Conservation (phyloP, 768 basidiomycete species). For the Arthromyces matolae region DNA sequence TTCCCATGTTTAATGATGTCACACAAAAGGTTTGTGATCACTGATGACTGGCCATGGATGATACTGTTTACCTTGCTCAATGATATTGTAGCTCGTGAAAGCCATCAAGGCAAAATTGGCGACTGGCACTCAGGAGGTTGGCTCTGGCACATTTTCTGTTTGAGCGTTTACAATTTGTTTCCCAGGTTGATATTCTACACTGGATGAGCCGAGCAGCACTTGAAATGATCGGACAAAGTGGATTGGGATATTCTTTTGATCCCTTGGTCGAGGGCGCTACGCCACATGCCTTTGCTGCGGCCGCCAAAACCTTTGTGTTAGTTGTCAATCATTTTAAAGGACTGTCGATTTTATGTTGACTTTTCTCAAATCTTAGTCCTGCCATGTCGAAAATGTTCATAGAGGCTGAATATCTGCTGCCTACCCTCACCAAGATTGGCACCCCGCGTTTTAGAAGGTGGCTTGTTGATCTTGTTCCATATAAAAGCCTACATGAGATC, state of each 20-base stretch:
- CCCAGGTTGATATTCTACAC: constrained; percentile 14
- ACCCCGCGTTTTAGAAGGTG: constrained; percentile 13
- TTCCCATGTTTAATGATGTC: constrained; percentile 12
- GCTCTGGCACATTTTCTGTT: constrained; percentile 1
- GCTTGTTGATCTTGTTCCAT: constrained; percentile 10
- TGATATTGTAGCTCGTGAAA: constrained; percentile 1
- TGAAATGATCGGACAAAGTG: constrained; percentile 15
- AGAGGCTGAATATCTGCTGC: neutral
- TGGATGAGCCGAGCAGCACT: constrained; percentile 15
- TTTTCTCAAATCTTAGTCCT: neutral
- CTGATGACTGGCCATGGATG: neutral
- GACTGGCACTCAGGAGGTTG: constrained; percentile 10
- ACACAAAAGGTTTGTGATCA: constrained; percentile 10
- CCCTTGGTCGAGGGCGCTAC: constrained; percentile 4
- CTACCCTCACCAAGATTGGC: constrained; percentile 10
- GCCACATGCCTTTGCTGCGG: constrained; percentile 7
- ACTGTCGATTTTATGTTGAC: neutral
- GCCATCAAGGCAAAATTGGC: constrained; percentile 1
- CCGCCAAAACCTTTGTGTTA: constrained; percentile 7
- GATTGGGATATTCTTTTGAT: constrained; percentile 17
- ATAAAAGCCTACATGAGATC: neutral
- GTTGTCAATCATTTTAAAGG: neutral
- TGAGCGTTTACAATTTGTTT: neutral
- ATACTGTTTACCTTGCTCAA: neutral
- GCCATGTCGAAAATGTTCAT: neutral